Evolutionary conservation across 2,329 filamentous ascomycete genomes (phyloP).

Genomic region (Clonostachys solani): DNA sequence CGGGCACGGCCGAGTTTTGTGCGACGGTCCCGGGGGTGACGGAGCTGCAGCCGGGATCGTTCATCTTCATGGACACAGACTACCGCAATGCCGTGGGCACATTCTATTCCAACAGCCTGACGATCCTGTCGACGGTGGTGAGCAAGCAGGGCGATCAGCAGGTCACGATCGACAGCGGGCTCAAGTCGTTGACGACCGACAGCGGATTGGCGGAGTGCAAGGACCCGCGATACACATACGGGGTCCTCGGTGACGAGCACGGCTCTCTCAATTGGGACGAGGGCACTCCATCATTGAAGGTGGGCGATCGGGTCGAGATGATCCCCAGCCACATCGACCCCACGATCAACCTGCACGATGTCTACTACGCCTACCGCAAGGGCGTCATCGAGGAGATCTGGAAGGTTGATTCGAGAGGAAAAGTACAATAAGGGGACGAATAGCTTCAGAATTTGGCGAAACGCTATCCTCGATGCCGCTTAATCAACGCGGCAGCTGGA

Average conservation of each 20-base stretch:
- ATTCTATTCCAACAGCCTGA: conserved; percentile 42
- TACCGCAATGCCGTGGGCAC: conserved; percentile 47
- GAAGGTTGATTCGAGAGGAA: conserved; percentile 44
- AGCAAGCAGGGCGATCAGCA: conserved; percentile 36
- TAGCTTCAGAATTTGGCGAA: too few species aligned
- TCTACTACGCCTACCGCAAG: conserved; percentile 42
- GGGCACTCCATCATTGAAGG: conserved; percentile 24
- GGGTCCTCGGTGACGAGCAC: conserved; percentile 43
- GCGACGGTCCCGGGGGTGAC: conserved; percentile 43
- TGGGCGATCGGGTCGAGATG: conserved; percentile 46
- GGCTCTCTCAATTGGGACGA: conserved; percentile 40
- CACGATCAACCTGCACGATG: conserved; percentile 46
- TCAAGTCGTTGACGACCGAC: conserved; percentile 44
- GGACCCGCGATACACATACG: conserved; percentile 33
- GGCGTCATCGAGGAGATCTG: conserved; percentile 46
- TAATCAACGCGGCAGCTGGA: too few species aligned
- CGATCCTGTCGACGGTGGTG: conserved; percentile 41
- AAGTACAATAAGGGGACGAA: conserved; percentile 32
- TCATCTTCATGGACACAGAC: conserved; percentile 55
- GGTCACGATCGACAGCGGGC: conserved; percentile 43
- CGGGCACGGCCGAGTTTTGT: conserved; percentile 49
- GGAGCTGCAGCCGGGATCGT: conserved; percentile 49
- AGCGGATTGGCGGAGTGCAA: conserved; percentile 45
- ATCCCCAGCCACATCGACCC: conserved; percentile 51
- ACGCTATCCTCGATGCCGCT: too few species aligned